phyloP scores from a whole-genome alignment of 352 stramenopile genomes.

The Pythium grandisporangium region DNA sequence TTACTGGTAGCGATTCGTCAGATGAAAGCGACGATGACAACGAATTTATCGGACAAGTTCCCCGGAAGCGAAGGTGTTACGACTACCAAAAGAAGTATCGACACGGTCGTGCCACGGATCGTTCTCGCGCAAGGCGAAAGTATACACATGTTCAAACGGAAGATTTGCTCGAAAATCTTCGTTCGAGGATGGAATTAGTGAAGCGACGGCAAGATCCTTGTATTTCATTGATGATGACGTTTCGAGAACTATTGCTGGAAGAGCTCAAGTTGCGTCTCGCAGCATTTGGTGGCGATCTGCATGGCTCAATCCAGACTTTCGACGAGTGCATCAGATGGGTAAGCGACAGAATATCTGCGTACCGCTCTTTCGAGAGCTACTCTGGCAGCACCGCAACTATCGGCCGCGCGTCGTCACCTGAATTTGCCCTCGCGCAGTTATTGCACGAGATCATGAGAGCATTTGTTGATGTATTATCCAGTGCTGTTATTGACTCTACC shows the following conservation, averaged over 20 bases:
- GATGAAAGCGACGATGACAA: constrained; percentile 5
- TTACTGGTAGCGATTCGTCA: not conserved
- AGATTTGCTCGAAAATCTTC: constrained; percentile 7
- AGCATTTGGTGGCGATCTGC: constrained; percentile 6
- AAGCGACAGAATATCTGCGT: constrained; percentile 20
- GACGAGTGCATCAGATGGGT: constrained; percentile 36
- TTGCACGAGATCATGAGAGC: constrained; percentile 25
- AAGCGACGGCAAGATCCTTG: constrained; percentile 4
- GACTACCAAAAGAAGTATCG: too few species aligned
- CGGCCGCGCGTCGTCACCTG: constrained; percentile 16
- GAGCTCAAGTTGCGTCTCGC: constrained; percentile 2
- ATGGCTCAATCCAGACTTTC: constrained; percentile 20
- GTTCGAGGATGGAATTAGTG: constrained; percentile 2
- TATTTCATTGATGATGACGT: not conserved
- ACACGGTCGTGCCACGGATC: too few species aligned
- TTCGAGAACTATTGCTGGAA: constrained; percentile 9
- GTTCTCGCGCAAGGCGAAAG: too few species aligned
- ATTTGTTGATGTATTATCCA: not conserved
- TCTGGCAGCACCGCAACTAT: too few species aligned
- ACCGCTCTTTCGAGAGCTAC: constrained; percentile 3
- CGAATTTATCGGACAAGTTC: too few species aligned
- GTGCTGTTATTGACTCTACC: too few species aligned
- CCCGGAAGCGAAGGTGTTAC: too few species aligned
- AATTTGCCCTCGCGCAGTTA: constrained; percentile 42
- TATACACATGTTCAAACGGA: constrained; percentile 6